These are phyloP conservation scores for Pyrus betulifolia DNA, from an alignment of 306 rosid species.

Conservation along the genomic window DNA sequence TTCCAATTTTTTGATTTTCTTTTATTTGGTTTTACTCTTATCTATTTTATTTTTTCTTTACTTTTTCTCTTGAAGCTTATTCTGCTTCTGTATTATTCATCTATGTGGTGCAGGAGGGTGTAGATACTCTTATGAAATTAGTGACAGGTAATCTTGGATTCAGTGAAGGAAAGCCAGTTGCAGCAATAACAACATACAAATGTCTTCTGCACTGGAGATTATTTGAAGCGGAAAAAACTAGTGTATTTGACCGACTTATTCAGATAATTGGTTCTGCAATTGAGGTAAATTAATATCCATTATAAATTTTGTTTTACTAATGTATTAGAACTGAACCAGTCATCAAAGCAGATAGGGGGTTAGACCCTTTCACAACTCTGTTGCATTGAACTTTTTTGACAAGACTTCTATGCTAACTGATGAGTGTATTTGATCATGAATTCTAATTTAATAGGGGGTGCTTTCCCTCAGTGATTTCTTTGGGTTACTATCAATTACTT, in stretches of 20 bases:
- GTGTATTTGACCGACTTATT: constrained; percentile 83
- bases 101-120: constrained; percentile 56
- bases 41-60: neutral
- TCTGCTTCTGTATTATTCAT: constrained; percentile 9
- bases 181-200: constrained; percentile 68
- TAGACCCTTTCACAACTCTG: neutral
- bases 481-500: neutral
- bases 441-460: neutral
- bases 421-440: neutral
- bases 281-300: constrained; percentile 45
- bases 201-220: constrained; percentile 80
- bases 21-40: neutral
- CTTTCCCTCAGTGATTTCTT: neutral
- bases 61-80: constrained; percentile 5
- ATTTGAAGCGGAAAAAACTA: constrained; percentile 90
- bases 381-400: neutral
- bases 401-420: neutral
- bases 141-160: constrained; percentile 62
- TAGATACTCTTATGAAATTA: constrained; percentile 63
- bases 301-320: neutral
- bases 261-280: constrained; percentile 78
- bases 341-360: neutral
- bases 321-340: neutral
- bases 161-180: constrained; percentile 81
- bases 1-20: neutral